Base-by-base conservation (phyloP, 2,329 filamentous ascomycete species). In the Fusarium fujikuroi region DNA sequence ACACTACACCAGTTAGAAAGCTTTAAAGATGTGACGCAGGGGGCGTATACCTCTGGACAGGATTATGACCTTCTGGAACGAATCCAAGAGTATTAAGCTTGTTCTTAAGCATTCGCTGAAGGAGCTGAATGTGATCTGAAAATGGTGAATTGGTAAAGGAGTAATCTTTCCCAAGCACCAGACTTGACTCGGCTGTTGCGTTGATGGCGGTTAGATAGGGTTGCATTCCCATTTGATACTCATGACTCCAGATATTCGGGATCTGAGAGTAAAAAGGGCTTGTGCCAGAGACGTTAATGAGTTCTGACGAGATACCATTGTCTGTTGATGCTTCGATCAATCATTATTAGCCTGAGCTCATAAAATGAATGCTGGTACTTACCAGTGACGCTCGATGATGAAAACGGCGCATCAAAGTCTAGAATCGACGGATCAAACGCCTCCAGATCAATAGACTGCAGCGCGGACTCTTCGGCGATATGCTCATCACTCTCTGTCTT, bases 151-250 rank as follows among this genome's bases (percentile, higher is more conserved):
- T 80, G 0, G 77, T 78, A 4, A 76, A 57, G 0, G 69, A 54
- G 56, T 77, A 80, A 18, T 78, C 66, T 14, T 78, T 79, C 0
- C 78, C 74, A 1, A 75, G n/a, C 1, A 74, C 66, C 1, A 75
- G 18, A 19, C 66, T 78, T 0, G 77, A 76, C 15, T 76, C 57
- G 21, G 76, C 30, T 5, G 70, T 74, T 12, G 77, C 77, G 7
- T 47, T 72, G 19, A 80, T 71, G 19, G 78, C 79, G 2, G 69
- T 60, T 9, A 76, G 46, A 40, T 80, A 80, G 0, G 79, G 75
- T 5, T 79, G 72, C 18, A 77, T 61, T 0, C 79, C 79, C 67
- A 79, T 80, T 19, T 80, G 79, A 37, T 80, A 80, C 23, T 79
- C 72, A 2, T 78, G 78, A 1, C 62, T 77, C 79, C 79, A 80